Percentiles rank a stretch among this genome's conserved stretches.
Evolutionary conservation across 139 green algal genomes (phyloP).

Genomic region (Deuterostichococcus epilithicus): DNA sequence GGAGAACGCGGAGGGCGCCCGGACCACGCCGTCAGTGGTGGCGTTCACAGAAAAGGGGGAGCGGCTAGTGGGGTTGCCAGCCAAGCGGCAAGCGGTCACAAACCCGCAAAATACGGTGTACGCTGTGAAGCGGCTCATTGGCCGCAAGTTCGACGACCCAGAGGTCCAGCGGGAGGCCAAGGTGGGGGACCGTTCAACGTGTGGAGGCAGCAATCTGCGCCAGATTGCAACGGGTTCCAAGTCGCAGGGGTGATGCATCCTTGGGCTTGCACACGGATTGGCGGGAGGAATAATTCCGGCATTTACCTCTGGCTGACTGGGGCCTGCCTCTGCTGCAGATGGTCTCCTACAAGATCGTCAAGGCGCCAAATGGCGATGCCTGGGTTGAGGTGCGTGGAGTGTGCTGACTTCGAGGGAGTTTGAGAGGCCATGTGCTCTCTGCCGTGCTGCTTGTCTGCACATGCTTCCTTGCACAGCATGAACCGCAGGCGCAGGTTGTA

Average conservation of each 20-base stretch:
- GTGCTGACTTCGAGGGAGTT: background rate
- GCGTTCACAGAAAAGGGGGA: conserved; percentile 98
- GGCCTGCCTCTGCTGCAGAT: conserved; percentile 61
- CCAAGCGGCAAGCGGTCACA: conserved; percentile 96
- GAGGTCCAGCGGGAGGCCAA: conserved; percentile 92
- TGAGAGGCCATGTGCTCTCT: background rate
- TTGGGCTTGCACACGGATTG: background rate
- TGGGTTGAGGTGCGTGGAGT: conserved; percentile 83
- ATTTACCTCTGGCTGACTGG: background rate
- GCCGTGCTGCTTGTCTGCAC: background rate
- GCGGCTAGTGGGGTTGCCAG: conserved; percentile 86
- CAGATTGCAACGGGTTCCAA: background rate
- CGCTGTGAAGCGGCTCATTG: conserved; percentile 97
- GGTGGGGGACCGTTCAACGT: too few relatives aligned
- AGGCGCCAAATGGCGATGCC: conserved; percentile 87
- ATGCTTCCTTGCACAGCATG: background rate
- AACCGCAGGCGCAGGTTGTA: too few relatives aligned
- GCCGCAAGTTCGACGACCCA: conserved; percentile 84
- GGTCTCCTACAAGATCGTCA: conserved; percentile 97
- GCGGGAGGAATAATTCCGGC: conserved; percentile 1
- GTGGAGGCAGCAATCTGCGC: conserved; percentile 7
- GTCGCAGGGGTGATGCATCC: background rate
- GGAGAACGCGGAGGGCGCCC: conserved; percentile 94
- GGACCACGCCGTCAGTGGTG: conserved; percentile 96
- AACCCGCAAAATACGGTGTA: conserved; percentile 97